These are phyloP conservation scores for Populus hybrid DNA, from an alignment of 441 rosid genomes.

Conservation along the genomic window DNA sequence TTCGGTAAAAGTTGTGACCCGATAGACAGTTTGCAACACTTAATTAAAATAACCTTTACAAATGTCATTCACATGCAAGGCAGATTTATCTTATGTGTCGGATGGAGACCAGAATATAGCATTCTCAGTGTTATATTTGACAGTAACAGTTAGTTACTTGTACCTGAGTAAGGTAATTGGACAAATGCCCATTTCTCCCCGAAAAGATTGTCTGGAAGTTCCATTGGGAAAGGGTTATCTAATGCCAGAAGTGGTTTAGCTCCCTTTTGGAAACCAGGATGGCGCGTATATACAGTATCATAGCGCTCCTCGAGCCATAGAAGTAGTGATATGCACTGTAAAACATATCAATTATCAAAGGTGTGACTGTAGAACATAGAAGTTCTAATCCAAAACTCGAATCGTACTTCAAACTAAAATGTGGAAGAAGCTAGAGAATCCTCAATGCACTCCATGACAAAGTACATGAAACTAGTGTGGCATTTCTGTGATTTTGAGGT, in stretches of 20 bases:
- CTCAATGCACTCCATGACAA: no score
- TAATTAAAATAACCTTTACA: not conserved
- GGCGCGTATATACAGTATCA: constrained; percentile 72
- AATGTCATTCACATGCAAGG: not conserved
- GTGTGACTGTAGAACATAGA: not conserved
- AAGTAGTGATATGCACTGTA: constrained; percentile 79
- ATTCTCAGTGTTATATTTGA: not conserved
- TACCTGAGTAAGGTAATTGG: constrained; percentile 86
- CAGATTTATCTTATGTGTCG: not conserved
- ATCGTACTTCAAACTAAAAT: not conserved
- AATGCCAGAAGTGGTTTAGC: constrained; percentile 74
- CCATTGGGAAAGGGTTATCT: constrained; percentile 94
- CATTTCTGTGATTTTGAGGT: not conserved
- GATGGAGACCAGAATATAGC: not conserved
- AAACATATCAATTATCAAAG: constrained; percentile 5
- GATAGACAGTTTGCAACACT: not conserved
- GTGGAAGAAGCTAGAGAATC: not conserved
- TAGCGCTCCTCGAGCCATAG: constrained; percentile 92
- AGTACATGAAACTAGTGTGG: not conserved
- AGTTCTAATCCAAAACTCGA: not conserved
- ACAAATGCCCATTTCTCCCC: constrained; percentile 99
- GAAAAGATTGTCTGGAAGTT: constrained; percentile 78
- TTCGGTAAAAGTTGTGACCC: not conserved
- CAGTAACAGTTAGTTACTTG: not conserved
- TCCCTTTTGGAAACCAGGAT: constrained; percentile 94